Evolutionary conservation across 805 yeast species (phyloP), one percentile per base, ranked within the genome.

Genomic region (Zygoascus bituminiphila): DNA sequence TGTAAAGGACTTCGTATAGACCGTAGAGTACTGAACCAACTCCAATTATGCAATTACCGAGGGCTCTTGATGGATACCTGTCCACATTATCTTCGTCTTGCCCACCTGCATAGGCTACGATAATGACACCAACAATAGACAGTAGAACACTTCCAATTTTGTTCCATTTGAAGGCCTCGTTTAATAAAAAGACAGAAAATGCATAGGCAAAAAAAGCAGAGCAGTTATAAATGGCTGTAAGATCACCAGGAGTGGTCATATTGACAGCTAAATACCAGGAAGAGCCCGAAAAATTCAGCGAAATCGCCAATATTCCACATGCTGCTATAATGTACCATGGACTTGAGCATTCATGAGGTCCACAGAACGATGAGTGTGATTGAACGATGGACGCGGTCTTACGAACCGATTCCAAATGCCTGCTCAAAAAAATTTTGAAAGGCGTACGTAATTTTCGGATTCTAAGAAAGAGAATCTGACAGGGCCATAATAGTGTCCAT

Each of bases 191-290:
- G 23, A 88, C 80, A 2, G 94, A 87, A 65, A 88, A 87, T 14
- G 85, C 76, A 59, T 88, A 82, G 0, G 95, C 95, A 3, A 89
- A 82, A 62, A 88, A 88, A 0, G 95, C 94, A 14, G 91, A 82
- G 62, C 93, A 86, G 67, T 88, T 87, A 67, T 87, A 88, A 51
- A 87, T 87, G 2, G 96, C 96, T 2, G 95, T 88, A 33, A 88
- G 83, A 58, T 88, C 95, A 2, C 87, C 74, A 0, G 94, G 87
- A 24, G 88, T 83, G 0, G 95, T 81, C 60, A 84, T 66, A 25
- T 80, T 73, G 79, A 88, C 85, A 9, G 95, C 84, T 15, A 84
- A 75, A 61, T 86, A 88, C 96, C 96, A 87, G 1, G 95, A 78
- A 17, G 77, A 70, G 1, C 94, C 95, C 0, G 95, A 95, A 1